Conservation (phyloP, 1,284 basidiomycete species). For the Butyriboletus appendiculatus region DNA sequence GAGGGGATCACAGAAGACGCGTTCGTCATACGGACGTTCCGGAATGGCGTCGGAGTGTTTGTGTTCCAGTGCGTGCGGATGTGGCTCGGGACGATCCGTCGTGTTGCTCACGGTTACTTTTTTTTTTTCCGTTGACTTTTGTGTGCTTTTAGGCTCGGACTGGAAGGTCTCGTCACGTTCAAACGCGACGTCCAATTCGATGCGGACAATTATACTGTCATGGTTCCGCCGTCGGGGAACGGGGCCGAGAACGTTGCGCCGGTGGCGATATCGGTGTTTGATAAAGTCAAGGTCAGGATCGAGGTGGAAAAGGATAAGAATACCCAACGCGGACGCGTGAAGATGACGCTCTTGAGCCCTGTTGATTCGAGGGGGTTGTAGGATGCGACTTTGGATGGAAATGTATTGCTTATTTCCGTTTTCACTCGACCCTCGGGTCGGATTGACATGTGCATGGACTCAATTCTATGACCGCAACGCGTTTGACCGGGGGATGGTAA, state of each 20-base stretch:
- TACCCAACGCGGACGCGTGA: conserved; percentile 91
- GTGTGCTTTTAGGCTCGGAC: conserved; percentile 67
- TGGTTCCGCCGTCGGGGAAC: conserved; percentile 51
- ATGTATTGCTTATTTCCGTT: neutral
- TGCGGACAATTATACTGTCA: conserved; percentile 87
- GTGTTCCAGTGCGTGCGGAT: conserved; percentile 77
- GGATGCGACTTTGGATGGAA: neutral
- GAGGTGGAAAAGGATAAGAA: conserved; percentile 94
- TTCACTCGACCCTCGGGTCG: neutral
- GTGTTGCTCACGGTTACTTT: neutral
- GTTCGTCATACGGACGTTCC: conserved; percentile 93
- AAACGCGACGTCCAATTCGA: conserved; percentile 88
- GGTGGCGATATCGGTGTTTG: conserved; percentile 82
- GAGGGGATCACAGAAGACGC: conserved; percentile 79
- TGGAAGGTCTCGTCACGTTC: conserved; percentile 95
- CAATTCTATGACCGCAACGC: neutral
- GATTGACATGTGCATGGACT: neutral
- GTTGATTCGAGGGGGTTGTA: conserved; percentile 56
- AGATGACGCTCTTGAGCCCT: conserved; percentile 82
- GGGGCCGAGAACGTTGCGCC: conserved; percentile 27
- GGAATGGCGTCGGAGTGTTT: conserved; percentile 95
- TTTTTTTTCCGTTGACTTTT: neutral
- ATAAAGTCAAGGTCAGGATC: conserved; percentile 89
- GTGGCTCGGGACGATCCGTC: neutral
- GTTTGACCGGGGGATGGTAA: neutral